These are phyloP conservation scores for Piper betle DNA, from an alignment of 164 flowering plant species.

Conservation along the genomic window DNA sequence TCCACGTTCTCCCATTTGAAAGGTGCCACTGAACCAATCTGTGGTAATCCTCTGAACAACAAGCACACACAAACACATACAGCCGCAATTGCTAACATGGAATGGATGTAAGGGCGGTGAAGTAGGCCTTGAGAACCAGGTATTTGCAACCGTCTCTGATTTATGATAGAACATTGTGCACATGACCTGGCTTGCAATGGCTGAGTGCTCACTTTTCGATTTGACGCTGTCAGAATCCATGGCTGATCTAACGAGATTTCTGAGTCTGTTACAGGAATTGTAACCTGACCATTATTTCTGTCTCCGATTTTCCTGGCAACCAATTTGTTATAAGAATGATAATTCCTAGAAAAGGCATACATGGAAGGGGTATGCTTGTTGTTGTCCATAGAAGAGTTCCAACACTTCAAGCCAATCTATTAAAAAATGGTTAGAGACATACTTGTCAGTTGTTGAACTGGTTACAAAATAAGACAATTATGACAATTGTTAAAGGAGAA, in stretches of 20 bases:
- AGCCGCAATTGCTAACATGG: slow-evolving; percentile 78
- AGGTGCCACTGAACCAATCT: slow-evolving; percentile 38
- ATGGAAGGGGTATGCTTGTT: slow-evolving; percentile 59
- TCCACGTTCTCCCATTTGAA: slow-evolving; percentile 59
- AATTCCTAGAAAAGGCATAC: slow-evolving; percentile 56
- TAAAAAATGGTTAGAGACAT: not conserved
- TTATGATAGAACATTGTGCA: slow-evolving; percentile 32
- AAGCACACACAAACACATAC: slow-evolving; percentile 86
- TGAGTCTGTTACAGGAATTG: slow-evolving; percentile 29
- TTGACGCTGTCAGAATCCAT: slow-evolving; percentile 8
- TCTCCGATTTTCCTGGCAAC: slow-evolving; percentile 60
- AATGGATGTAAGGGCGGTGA: slow-evolving; percentile 59
- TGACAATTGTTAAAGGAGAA: not conserved
- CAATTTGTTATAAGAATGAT: slow-evolving; percentile 54
- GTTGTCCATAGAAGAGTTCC: slow-evolving; percentile 60
- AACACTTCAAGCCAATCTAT: slow-evolving; percentile 64
- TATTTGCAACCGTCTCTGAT: slow-evolving; percentile 19
- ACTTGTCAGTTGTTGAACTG: not conserved
- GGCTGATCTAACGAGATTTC: slow-evolving; percentile 23
- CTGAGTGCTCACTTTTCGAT: slow-evolving; percentile 5
- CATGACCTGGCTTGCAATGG: slow-evolving; percentile 26
- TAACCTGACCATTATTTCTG: slow-evolving; percentile 41
- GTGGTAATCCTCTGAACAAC: slow-evolving; percentile 47
- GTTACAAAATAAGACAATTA: not conserved
- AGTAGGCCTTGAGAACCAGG: slow-evolving; percentile 48